phyloP scores from a whole-genome alignment of 2,329 filamentous ascomycete species.

The Canariomyces notabilis region DNA sequence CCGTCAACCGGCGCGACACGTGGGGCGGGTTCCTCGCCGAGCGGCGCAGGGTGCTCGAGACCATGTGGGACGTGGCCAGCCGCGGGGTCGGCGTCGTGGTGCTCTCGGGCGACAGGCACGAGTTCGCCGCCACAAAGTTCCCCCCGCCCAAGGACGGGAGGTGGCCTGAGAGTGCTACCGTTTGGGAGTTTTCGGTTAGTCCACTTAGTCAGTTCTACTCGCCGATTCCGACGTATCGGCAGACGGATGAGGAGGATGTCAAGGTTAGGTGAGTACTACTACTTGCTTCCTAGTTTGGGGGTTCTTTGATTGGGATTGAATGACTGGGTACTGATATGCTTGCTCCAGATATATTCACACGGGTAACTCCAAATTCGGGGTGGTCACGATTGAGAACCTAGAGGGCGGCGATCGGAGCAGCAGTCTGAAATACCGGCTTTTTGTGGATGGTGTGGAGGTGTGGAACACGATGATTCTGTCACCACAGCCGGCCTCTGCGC shows the following conservation, averaged over 20 bases:
- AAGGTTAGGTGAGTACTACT: slow-evolving; percentile 66
- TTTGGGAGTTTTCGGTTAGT: slow-evolving; percentile 88
- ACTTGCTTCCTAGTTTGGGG: neutral
- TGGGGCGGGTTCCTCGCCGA: slow-evolving; percentile 91
- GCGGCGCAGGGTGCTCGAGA: slow-evolving; percentile 72
- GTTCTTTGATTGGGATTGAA: neutral
- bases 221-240: slow-evolving; percentile 75
- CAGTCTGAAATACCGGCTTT: slow-evolving; percentile 73
- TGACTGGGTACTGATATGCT: slow-evolving; percentile 4
- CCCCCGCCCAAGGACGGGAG: slow-evolving; percentile 53
- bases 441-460: slow-evolving; percentile 70
- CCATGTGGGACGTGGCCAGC: slow-evolving; percentile 84
- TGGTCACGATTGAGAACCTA: slow-evolving; percentile 69
- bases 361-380: slow-evolving; percentile 85
- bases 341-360: slow-evolving; percentile 64
- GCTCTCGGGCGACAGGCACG: slow-evolving; percentile 89
- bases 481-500: slow-evolving; percentile 35
- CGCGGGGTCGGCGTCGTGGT: slow-evolving; percentile 74
- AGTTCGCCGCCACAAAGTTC: slow-evolving; percentile 86
- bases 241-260: slow-evolving; percentile 77
- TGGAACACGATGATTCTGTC: slow-evolving; percentile 63
- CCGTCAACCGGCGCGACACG: slow-evolving; percentile 78
- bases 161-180: slow-evolving; percentile 60
- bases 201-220: slow-evolving; percentile 93
- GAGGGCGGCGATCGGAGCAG: slow-evolving; percentile 62